phyloP scores from a whole-genome alignment of 805 yeast genomes.

The Jamesozyma jinghongensis region DNA sequence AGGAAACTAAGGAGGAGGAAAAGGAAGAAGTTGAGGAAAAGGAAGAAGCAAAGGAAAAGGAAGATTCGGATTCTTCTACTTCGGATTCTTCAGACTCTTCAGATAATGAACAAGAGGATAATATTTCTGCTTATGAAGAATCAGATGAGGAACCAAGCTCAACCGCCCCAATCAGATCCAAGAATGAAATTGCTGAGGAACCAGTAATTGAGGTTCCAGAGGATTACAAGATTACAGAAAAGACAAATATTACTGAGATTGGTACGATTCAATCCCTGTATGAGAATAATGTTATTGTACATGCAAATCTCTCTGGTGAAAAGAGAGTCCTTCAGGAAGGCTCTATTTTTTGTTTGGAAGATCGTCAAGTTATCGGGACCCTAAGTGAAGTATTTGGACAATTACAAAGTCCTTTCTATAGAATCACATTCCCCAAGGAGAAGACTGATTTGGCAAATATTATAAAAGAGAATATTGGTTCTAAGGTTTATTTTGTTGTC shows the following conservation, averaged over 20 bases:
- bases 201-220: constrained; percentile 58
- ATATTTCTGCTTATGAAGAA: constrained; percentile 15
- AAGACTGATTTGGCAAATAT: constrained; percentile 9
- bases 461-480: constrained; percentile 39
- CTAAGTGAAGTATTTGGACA: constrained; percentile 87
- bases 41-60: constrained; percentile 4
- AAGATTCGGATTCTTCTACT: constrained; percentile 1
- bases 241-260: constrained; percentile 57
- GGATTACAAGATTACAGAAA: constrained; percentile 48
- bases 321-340: constrained; percentile 73
- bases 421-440: constrained; percentile 47
- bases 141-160: constrained; percentile 40
- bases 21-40: too few species aligned
- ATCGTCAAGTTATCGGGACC: constrained; percentile 61
- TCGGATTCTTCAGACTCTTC: constrained; percentile 18
- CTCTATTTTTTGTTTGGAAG: constrained; percentile 69
- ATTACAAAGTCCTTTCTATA: constrained; percentile 68
- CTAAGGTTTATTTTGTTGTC: constrained; percentile 64
- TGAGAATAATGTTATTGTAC: constrained; percentile 61
- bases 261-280: constrained; percentile 65
- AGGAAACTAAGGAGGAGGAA: neutral
- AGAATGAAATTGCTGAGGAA: constrained; percentile 67
- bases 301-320: constrained; percentile 73
- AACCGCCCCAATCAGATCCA: constrained; percentile 64
- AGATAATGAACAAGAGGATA: constrained; percentile 12